Percentiles rank a stretch among this genome's conserved stretches.
Conservation (phyloP, 106 monocot species). For the Acanthochlamys bracteata region DNA sequence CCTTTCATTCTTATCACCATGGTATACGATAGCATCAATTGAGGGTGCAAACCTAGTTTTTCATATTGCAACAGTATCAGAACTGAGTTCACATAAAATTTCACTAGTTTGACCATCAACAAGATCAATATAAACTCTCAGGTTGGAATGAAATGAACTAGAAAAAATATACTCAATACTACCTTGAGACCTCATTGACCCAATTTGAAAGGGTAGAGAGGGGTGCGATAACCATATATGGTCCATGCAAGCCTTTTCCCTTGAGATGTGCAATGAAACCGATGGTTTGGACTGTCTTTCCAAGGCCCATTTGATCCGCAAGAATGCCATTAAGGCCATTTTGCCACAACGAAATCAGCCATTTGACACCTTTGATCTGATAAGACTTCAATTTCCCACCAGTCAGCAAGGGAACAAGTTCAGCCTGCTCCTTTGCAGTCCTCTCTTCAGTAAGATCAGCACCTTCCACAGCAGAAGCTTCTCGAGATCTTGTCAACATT, state of each 20-base stretch:
- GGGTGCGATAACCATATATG: slow-evolving; percentile 87
- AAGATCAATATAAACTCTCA: no score
- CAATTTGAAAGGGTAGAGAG: slow-evolving; percentile 97
- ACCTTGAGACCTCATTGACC: slow-evolving; percentile 84
- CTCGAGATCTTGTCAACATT: slow-evolving; percentile 71
- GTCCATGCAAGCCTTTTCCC: slow-evolving; percentile 85
- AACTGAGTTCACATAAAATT: not conserved
- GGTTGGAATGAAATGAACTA: no score
- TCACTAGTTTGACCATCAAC: no score
- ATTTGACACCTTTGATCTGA: slow-evolving; percentile 93
- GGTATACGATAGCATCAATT: slow-evolving; percentile 65
- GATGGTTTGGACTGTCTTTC: slow-evolving; percentile 95
- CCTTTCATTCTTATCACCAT: slow-evolving; percentile 69
- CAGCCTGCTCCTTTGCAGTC: slow-evolving; percentile 64
- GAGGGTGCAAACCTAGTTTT: slow-evolving; percentile 78
- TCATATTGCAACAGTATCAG: not conserved
- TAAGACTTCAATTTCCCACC: slow-evolving; percentile 87
- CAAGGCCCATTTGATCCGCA: slow-evolving; percentile 98
- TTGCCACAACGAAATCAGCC: slow-evolving; percentile 96
- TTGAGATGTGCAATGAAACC: slow-evolving; percentile 94
- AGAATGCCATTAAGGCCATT: slow-evolving; percentile 97
- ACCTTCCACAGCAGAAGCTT: slow-evolving; percentile 50
- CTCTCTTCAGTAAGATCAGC: slow-evolving; percentile 57
- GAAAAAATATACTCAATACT: not conserved
- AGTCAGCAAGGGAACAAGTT: slow-evolving; percentile 87